Conservation (phyloP, 192 early-diverging fungal species). For the Diversispora epigaea region DNA sequence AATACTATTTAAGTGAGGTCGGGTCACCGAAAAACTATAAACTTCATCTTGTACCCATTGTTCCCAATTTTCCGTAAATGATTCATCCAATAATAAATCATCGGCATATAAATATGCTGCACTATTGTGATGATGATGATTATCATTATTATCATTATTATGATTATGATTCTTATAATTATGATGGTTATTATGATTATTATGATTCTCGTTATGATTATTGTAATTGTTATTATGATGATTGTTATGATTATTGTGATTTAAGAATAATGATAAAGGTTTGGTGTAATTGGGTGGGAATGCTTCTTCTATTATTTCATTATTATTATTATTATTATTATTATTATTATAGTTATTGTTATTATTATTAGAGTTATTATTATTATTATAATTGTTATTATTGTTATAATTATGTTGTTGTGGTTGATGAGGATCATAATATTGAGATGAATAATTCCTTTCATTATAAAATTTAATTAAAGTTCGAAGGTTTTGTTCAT, state of each 20-base stretch:
- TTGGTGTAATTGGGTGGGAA: conserved; percentile 12
- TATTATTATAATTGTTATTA: conserved; percentile 26
- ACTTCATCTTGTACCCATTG: conserved; percentile 65
- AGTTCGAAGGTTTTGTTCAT: conserved; percentile 65
- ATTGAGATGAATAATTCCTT: conserved; percentile 42
- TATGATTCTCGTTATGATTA: no score
- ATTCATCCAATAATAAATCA: conserved; percentile 54
- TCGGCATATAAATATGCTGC: conserved; percentile 12
- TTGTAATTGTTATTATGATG: no score
- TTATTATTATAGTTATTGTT: no score
- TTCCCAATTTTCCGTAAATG: conserved; percentile 66
- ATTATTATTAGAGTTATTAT: background rate
- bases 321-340: no score
- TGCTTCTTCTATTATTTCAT: no score
- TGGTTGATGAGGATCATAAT: conserved; percentile 7
- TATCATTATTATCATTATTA: no score
- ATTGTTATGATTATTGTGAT: conserved; percentile 5
- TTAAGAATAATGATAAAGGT: conserved; percentile 7
- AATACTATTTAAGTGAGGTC: conserved; percentile 19
- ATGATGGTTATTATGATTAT: no score
- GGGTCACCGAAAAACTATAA: conserved; percentile 36
- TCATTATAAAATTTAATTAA: conserved; percentile 64
- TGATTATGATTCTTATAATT: no score
- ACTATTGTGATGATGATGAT: no score
- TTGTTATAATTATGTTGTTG: background rate